These are phyloP conservation scores for Craterostigma plantagineum DNA, from an alignment of 257 asterid species.

Conservation along the genomic window DNA sequence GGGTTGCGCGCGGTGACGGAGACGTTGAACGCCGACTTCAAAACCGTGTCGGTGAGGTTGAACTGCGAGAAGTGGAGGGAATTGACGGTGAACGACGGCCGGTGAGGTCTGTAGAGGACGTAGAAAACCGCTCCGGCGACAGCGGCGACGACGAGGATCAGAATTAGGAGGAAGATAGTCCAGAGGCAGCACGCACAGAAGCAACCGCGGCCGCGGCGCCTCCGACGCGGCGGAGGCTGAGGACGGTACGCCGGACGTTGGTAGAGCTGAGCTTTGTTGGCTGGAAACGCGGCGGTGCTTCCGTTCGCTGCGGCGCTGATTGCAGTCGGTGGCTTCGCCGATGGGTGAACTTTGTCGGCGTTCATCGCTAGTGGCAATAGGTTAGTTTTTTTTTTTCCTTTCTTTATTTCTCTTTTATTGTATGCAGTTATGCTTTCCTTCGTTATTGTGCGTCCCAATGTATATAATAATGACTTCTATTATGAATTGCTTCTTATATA, in stretches of 20 bases:
- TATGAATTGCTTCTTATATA: too few species aligned
- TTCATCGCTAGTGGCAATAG: too few species aligned
- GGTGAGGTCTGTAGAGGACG: slow-evolving; percentile 74
- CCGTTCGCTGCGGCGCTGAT: too few species aligned
- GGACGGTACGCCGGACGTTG: slow-evolving; percentile 77
- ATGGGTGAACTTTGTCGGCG: too few species aligned
- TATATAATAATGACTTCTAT: too few species aligned
- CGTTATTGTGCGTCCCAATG: too few species aligned
- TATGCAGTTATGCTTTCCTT: too few species aligned
- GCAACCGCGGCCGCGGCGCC: slow-evolving; percentile 44
- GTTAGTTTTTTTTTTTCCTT: too few species aligned
- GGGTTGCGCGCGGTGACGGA: slow-evolving; percentile 66
- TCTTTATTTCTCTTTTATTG: too few species aligned
- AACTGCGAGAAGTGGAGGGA: slow-evolving; percentile 49
- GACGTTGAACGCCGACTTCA: slow-evolving; percentile 48
- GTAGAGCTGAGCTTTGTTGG: slow-evolving; percentile 59
- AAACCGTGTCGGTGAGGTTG: slow-evolving; percentile 52
- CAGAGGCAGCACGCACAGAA: slow-evolving; percentile 61
- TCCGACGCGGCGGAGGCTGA: slow-evolving; percentile 43
- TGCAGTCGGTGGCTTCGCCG: too few species aligned
- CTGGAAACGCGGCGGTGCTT: slow-evolving; percentile 20
- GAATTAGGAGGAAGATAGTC: slow-evolving; percentile 31
- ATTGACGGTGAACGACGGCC: slow-evolving; percentile 55
- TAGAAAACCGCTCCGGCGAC: slow-evolving; percentile 49
- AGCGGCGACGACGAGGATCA: slow-evolving; percentile 36